These are phyloP conservation scores for Suillus lakei DNA, from an alignment of 768 basidiomycete species.

Conservation along the genomic window DNA sequence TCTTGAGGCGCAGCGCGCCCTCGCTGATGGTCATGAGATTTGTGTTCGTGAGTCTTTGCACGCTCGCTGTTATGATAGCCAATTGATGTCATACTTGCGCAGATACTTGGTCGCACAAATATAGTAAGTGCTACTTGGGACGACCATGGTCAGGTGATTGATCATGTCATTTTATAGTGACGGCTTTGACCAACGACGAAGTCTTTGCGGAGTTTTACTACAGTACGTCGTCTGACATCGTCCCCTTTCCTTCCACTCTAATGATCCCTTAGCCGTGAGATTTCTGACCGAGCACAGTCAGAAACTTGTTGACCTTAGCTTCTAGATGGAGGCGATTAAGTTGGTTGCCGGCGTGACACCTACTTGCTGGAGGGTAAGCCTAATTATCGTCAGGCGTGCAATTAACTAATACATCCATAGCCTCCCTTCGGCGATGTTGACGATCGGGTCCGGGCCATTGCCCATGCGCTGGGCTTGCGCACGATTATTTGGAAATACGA, in stretches of 20 bases:
- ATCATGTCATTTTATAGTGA: slow-evolving; percentile 44
- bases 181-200: slow-evolving; percentile 60
- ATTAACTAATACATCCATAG: slow-evolving; percentile 28
- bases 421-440: slow-evolving; percentile 75
- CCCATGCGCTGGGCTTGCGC: slow-evolving; percentile 65
- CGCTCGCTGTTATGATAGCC: neutral
- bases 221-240: slow-evolving; percentile 41
- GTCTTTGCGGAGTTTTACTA: slow-evolving; percentile 84
- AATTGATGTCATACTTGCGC: neutral
- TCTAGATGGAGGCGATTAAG: slow-evolving; percentile 57
- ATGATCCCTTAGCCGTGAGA: slow-evolving; percentile 29
- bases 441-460: slow-evolving; percentile 75
- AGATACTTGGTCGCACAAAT: slow-evolving; percentile 43
- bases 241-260: neutral
- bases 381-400: neutral
- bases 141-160: neutral
- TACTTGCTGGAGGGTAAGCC: slow-evolving; percentile 61
- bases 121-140: slow-evolving; percentile 43
- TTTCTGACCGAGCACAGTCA: neutral
- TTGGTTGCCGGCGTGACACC: slow-evolving; percentile 59
- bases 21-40: slow-evolving; percentile 63
- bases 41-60: slow-evolving; percentile 56
- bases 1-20: slow-evolving; percentile 55
- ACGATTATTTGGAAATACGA: slow-evolving; percentile 79
- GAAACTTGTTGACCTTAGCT: slow-evolving; percentile 3